Percentiles rank a stretch among this genome's conserved stretches.
These are phyloP conservation scores for Begonia peltatifolia DNA, from an alignment of 306 rosid genomes.

Conservation along the genomic window DNA sequence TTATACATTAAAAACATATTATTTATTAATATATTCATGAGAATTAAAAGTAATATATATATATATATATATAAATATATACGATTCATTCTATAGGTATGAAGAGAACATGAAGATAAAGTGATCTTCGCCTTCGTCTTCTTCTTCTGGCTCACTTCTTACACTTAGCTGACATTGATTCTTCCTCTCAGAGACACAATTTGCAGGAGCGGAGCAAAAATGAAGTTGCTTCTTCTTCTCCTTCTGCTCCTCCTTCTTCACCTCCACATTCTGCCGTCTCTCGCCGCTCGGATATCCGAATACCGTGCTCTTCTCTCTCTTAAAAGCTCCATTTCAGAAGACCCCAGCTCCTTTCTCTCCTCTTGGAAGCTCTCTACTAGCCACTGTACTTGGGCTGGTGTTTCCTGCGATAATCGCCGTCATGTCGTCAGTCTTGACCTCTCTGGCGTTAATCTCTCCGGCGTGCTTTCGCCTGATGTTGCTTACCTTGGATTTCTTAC, in stretches of 20 bases:
- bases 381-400: conserved; percentile 55
- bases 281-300: conserved; percentile 23
- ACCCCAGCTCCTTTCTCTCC: conserved; percentile 39
- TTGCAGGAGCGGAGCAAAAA: neutral
- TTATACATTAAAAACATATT: too few relatives aligned
- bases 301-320: conserved; percentile 57
- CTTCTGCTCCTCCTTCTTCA: conserved; percentile 11
- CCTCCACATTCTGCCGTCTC: conserved; percentile 9
- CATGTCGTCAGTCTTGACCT: conserved; percentile 59
- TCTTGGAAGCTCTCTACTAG: conserved; percentile 48
- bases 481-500: conserved; percentile 45
- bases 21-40: too few relatives aligned
- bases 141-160: too few relatives aligned
- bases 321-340: conserved; percentile 33
- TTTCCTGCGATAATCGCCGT: conserved; percentile 51
- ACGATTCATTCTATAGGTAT: too few relatives aligned
- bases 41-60: too few relatives aligned
- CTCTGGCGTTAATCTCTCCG: conserved; percentile 41
- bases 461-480: conserved; percentile 37
- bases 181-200: too few relatives aligned
- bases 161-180: too few relatives aligned
- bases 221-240: conserved; percentile 10
- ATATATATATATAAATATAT: too few relatives aligned
- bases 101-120: too few relatives aligned
- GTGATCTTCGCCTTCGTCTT: too few relatives aligned